These are phyloP conservation scores for Inonotus obliquus DNA, from an alignment of 1,284 basidiomycete species.

Conservation along the genomic window DNA sequence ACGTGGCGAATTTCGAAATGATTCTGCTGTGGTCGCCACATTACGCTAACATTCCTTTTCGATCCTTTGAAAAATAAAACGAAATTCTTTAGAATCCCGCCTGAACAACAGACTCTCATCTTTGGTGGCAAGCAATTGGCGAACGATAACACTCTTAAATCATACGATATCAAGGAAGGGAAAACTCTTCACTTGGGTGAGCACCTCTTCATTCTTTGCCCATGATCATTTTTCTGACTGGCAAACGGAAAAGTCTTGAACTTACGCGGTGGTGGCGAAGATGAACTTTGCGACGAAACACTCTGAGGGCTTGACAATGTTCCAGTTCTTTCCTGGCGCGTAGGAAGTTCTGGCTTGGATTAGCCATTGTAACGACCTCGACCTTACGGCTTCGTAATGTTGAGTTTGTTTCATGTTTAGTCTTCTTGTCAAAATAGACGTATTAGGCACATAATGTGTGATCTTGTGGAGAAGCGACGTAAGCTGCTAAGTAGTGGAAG, in stretches of 20 bases:
- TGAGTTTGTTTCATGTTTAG: background rate
- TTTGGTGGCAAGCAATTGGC: conserved; percentile 66
- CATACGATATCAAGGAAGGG: conserved; percentile 73
- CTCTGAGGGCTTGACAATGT: background rate
- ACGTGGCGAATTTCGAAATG: background rate
- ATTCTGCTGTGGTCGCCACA: background rate
- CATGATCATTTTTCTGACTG: background rate
- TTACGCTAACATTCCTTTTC: background rate
- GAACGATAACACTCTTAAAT: conserved; percentile 58
- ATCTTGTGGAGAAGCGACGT: background rate
- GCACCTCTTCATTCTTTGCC: conserved; percentile 15
- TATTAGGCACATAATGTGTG: background rate
- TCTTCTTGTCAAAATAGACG: background rate
- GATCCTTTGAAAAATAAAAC: conserved; percentile 18
- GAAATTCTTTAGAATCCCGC: conserved; percentile 38
- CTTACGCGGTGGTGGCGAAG: conserved; percentile 52
- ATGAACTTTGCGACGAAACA: background rate
- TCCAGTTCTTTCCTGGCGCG: too few relatives aligned
- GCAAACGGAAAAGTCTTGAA: conserved; percentile 45
- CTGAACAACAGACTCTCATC: conserved; percentile 63
- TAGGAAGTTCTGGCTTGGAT: background rate
- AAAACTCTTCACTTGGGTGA: conserved; percentile 49
- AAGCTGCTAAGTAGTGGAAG: too few relatives aligned
- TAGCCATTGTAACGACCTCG: background rate
- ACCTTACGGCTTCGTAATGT: background rate